Conservation (phyloP, 2,329 filamentous ascomycete species). For the Ambrosiella beaveri region DNA sequence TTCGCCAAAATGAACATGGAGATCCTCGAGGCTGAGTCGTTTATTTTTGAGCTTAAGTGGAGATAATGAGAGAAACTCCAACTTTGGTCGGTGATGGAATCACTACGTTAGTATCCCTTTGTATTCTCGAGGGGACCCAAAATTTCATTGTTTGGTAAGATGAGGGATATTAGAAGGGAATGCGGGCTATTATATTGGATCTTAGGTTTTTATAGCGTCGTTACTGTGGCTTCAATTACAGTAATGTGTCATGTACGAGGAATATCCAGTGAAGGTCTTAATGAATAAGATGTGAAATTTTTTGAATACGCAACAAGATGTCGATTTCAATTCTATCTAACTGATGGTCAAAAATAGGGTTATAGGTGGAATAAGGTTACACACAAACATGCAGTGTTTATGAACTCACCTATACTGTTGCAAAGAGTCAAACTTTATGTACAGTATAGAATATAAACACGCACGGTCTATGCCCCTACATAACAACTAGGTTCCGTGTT, state of each 20-base stretch:
- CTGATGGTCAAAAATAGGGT: not conserved
- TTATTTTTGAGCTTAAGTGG: not conserved
- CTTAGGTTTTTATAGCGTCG: not conserved
- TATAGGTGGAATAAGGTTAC: too few species aligned
- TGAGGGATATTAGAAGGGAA: not conserved
- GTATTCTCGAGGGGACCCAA: not conserved
- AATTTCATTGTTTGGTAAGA: not conserved
- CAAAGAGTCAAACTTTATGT: not conserved
- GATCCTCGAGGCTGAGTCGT: too few species aligned
- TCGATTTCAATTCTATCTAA: not conserved
- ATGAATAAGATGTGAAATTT: too few species aligned
- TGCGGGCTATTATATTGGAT: not conserved
- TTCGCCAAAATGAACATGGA: too few species aligned
- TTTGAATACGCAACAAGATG: not conserved
- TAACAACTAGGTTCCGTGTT: too few species aligned
- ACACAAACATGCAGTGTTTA: not conserved
- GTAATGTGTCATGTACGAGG: too few species aligned
- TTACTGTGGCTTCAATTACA: too few species aligned
- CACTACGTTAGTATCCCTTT: not conserved
- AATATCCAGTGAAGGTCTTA: too few species aligned
- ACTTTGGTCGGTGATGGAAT: not conserved
- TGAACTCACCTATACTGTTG: not conserved
- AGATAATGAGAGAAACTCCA: not conserved
- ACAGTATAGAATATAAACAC: not conserved
- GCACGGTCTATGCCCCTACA: not conserved